Evolutionary conservation across 352 stramenopile species (phyloP).

Genomic region (Globisporangium orthogonon): DNA sequence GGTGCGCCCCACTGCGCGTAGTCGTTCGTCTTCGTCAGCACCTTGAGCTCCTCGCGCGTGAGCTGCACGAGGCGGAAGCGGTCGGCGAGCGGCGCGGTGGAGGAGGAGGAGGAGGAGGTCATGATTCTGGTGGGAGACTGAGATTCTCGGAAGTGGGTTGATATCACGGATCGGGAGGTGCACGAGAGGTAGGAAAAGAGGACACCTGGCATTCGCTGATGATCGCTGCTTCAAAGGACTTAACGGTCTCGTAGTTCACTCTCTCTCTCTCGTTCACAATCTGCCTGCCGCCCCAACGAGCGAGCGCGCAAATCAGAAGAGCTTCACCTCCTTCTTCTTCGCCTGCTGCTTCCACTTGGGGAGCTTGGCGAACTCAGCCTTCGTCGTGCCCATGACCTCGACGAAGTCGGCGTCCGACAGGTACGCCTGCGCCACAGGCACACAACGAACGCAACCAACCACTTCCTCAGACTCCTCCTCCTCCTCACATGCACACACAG

Average conservation of each 20-base stretch:
- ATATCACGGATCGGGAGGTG: no score
- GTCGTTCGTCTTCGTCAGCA: slow-evolving; percentile 54
- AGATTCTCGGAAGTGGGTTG: no score
- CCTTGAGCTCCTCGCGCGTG: slow-evolving; percentile 38
- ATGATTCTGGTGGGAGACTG: no score
- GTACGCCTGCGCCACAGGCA: slow-evolving; percentile 38
- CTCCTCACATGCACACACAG: slow-evolving; percentile 5
- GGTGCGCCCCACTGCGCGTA: slow-evolving; percentile 39
- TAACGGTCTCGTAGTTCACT: background rate
- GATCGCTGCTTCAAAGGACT: no score
- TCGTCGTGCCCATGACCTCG: slow-evolving; percentile 55
- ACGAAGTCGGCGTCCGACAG: slow-evolving; percentile 76
- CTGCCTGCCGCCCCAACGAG: no score
- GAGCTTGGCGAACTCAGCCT: slow-evolving; percentile 50
- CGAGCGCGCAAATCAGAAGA: slow-evolving; percentile 55
- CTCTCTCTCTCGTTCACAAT: background rate
- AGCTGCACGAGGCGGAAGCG: slow-evolving; percentile 48
- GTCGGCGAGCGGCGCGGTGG: slow-evolving; percentile 4
- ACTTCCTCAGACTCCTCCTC: no score
- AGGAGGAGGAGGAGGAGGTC: background rate
- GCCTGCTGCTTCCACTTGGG: slow-evolving; percentile 86
- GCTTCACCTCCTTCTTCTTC: slow-evolving; percentile 82
- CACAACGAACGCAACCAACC: background rate
- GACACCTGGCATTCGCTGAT: no score
- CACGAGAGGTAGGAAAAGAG: no score